Evolutionary conservation across 352 stramenopile genomes (phyloP).

Genomic region (Phytopythium vexans): DNA sequence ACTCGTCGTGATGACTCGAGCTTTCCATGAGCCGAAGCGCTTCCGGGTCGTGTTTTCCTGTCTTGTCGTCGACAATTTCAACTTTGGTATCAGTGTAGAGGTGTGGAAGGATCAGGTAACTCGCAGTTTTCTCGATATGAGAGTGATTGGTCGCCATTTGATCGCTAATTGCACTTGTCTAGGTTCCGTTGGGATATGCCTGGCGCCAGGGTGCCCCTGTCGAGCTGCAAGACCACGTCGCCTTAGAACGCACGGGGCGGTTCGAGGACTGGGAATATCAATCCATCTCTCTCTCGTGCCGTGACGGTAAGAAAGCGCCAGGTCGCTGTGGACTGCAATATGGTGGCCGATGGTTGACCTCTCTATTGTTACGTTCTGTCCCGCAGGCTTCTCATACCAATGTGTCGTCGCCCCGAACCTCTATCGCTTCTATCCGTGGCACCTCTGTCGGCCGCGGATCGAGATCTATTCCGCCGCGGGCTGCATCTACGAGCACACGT

Average conservation of each 20-base stretch:
- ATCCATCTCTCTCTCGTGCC: conserved; percentile 26
- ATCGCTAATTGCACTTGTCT: not conserved
- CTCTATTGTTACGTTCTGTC: not conserved
- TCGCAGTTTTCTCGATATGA: not conserved
- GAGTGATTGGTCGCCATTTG: not conserved
- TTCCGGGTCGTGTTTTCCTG: conserved; percentile 56
- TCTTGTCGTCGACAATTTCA: conserved; percentile 20
- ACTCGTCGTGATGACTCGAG: conserved; percentile 37
- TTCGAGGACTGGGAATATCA: conserved; percentile 37
- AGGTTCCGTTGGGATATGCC: conserved; percentile 10
- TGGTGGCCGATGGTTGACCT: not conserved
- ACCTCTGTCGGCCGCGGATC: conserved; percentile 27
- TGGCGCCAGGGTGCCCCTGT: conserved; percentile 10
- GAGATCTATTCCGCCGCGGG: conserved; percentile 51
- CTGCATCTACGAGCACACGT: conserved; percentile 32
- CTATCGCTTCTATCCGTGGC: conserved; percentile 10
- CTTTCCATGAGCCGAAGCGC: conserved; percentile 10
- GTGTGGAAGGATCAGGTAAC: conserved; percentile 33
- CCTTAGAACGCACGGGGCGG: conserved; percentile 20
- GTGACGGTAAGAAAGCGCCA: conserved; percentile 10
- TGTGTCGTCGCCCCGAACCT: conserved; percentile 33
- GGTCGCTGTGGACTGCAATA: conserved; percentile 4
- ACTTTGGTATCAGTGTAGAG: conserved; percentile 44
- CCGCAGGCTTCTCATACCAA: conserved; percentile 28
- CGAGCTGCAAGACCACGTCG: conserved; percentile 15